phyloP scores from a whole-genome alignment of 192 early-diverging fungal species.

The Coemansia sp. region DNA sequence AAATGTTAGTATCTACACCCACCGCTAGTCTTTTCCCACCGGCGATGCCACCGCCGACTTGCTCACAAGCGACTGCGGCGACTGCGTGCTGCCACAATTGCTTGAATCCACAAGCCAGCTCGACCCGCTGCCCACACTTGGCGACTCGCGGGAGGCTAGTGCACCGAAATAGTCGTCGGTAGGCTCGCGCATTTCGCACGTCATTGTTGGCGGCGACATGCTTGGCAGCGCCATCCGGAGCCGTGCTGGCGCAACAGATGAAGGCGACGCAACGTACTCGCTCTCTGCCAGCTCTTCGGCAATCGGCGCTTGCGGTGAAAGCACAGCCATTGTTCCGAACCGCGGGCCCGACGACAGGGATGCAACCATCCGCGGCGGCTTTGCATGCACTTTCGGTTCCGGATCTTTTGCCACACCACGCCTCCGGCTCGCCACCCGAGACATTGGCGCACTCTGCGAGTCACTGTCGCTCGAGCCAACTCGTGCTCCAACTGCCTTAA shows the following conservation, averaged over 20 bases:
- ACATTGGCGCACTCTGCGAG: background rate
- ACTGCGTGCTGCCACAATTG: constrained; percentile 4
- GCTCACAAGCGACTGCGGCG: constrained; percentile 16
- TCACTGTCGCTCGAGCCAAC: background rate
- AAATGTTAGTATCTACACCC: background rate
- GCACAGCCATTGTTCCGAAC: background rate
- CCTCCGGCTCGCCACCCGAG: background rate
- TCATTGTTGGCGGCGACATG: constrained; percentile 6
- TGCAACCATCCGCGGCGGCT: constrained; percentile 7
- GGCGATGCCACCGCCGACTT: constrained; percentile 31
- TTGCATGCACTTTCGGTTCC: background rate
- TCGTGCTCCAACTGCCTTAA: constrained; percentile 1
- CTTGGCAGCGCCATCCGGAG: constrained; percentile 9
- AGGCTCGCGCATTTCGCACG: constrained; percentile 4
- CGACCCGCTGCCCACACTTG: constrained; percentile 11
- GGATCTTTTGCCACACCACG: background rate
- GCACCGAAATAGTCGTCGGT: constrained; percentile 39
- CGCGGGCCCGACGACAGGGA: constrained; percentile 21
- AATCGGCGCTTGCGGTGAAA: constrained; percentile 14
- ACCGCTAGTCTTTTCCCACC: constrained; percentile 19
- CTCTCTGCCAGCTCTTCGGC: constrained; percentile 15
- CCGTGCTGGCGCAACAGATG: background rate
- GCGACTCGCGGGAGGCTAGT: constrained; percentile 7
- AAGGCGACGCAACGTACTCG: background rate
- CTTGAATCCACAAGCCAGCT: constrained; percentile 15